Evolutionary conservation across 148 eudicot genomes (phyloP).

Genomic region (Cornus suecica): DNA sequence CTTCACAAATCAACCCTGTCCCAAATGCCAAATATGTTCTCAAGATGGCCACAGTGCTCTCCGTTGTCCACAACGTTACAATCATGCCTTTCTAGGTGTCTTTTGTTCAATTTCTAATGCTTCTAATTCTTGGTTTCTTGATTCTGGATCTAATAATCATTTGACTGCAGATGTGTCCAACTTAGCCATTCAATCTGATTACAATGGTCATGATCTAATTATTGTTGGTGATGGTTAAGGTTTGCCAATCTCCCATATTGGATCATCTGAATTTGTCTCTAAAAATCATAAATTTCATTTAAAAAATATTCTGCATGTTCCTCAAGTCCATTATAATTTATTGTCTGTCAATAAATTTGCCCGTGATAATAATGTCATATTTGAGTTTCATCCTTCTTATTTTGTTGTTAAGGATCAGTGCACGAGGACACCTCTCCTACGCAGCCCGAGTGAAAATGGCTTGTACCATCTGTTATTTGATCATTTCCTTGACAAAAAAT

Average conservation of each 20-base stretch:
- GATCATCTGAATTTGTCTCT: background rate
- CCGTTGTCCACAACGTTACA: background rate
- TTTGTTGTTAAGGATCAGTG: constrained; percentile 14
- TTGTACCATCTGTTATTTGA: too few relatives aligned
- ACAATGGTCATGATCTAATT: background rate
- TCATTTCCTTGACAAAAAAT: too few relatives aligned
- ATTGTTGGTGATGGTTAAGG: background rate
- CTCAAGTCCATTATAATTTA: background rate
- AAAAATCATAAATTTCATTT: background rate
- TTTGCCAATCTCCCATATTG: too few relatives aligned
- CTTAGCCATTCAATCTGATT: background rate
- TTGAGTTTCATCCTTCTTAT: constrained; percentile 7
- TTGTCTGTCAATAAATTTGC: background rate
- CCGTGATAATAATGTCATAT: constrained; percentile 12
- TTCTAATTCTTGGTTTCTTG: background rate
- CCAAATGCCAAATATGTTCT: background rate
- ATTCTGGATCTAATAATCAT: background rate
- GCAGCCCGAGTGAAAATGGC: background rate
- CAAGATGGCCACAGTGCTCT: background rate
- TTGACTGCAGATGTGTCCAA: background rate
- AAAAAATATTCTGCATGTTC: constrained; percentile 10
- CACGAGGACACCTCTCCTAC: background rate
- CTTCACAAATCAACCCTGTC: too few relatives aligned
- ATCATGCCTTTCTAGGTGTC: background rate
- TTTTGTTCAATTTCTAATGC: background rate